Base-by-base conservation (phyloP, 768 basidiomycete genomes). In the Lentinula aciculospora region DNA sequence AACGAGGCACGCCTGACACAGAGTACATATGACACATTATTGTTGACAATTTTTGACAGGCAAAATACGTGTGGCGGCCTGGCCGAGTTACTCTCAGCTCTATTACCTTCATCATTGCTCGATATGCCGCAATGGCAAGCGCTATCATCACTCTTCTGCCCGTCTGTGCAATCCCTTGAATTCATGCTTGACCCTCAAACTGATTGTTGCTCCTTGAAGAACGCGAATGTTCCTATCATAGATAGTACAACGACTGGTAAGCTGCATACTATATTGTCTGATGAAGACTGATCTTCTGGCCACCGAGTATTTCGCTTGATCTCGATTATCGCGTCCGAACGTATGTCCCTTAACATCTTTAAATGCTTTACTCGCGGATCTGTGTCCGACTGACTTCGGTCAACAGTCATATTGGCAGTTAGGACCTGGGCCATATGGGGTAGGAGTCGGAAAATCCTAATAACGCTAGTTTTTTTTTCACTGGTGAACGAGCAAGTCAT, bases 391-490 rank as follows among this genome's bases (percentile, higher is more conserved):
- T 45, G 17, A 48, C 7, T 21, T 51, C 10, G 31, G 19, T 17
- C 28, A 31, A 47, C n/a, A 68, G 68, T 67, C 19, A 63, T 68
- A 31, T 58, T 69, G 13, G 67, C 61, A 17, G 61, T 60, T 27
- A 58, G 68, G 27, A 67, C 66, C n/a, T 69, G 67, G 66, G 67
- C 66, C 3, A 61, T 68, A 51, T 69, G 68, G 67, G 62, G 61
- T 34, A 66, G 55, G 25, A 62, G 57, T 50, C 61, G 59, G 1
- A 10, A 17, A 7, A 61, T 69, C 8, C 23, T 65, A 15, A 21
- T 49, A 29, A 54, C 56, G n/a, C 51, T 65, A 23, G 23, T 49
- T 27, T 46, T 50, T n/a, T 48, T 59, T 40, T 49, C 58, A 5
- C 13, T 65, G 17, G 64, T 65, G 40, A 25, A 61, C 59, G 21